phyloP scores from a whole-genome alignment of 139 green algal species.

The Pleodorina starrii region DNA sequence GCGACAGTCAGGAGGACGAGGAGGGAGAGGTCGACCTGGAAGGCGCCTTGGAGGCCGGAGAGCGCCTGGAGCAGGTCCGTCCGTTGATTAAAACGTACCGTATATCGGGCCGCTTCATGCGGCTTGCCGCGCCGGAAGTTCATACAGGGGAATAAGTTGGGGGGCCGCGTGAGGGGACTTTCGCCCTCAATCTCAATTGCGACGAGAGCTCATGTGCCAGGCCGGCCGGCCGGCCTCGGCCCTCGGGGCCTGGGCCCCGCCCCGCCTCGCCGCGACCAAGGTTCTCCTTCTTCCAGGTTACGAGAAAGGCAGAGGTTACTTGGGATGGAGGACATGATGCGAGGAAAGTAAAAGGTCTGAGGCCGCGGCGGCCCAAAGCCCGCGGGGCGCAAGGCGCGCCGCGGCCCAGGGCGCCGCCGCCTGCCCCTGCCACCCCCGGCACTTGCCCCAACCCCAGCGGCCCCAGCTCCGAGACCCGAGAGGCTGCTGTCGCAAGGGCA shows the following conservation, averaged over 20 bases:
- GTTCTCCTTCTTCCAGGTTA: too few species aligned
- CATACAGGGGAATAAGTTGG: too few species aligned
- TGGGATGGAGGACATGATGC: slow-evolving; percentile 42
- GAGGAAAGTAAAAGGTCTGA: slow-evolving; percentile 51
- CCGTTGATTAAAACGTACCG: too few species aligned
- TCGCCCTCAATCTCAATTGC: too few species aligned
- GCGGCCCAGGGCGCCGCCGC: background rate
- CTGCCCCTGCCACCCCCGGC: background rate
- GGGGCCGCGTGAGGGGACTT: too few species aligned
- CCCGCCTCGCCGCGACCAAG: too few species aligned
- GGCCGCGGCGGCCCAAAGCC: background rate
- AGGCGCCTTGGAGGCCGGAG: slow-evolving; percentile 12
- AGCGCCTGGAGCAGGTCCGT: slow-evolving; percentile 38
- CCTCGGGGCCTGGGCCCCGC: too few species aligned
- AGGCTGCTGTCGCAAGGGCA: slow-evolving; percentile 47
- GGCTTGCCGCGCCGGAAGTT: too few species aligned
- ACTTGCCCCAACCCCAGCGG: slow-evolving; percentile 33
- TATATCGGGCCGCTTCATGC: too few species aligned
- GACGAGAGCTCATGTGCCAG: too few species aligned
- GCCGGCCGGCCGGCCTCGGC: too few species aligned
- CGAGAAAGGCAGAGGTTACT: too few species aligned
- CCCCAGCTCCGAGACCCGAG: background rate
- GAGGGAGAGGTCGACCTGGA: slow-evolving; percentile 56
- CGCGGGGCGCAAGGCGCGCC: background rate
- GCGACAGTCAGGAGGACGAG: background rate